phyloP scores from a whole-genome alignment of 345 rosid genomes.

The Ailanthus altissimus region DNA sequence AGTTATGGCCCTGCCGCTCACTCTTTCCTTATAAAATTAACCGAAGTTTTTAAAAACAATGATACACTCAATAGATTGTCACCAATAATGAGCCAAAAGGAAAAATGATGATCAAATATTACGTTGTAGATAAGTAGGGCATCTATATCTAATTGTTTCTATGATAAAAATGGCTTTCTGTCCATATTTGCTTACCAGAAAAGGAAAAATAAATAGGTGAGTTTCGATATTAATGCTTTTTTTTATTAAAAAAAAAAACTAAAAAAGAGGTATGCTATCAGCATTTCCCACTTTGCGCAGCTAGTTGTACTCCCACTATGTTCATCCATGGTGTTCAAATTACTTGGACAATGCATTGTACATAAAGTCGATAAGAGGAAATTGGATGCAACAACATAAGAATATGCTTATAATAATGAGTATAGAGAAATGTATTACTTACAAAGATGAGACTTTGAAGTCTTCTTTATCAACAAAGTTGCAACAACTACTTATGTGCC shows the following conservation, averaged over 20 bases:
- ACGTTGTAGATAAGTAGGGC: neutral
- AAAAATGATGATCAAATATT: slow-evolving; percentile 8
- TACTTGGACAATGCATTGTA: neutral
- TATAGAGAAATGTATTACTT: too few species aligned
- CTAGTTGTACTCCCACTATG: neutral
- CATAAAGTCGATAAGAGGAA: neutral
- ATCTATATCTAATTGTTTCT: neutral
- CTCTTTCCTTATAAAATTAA: neutral
- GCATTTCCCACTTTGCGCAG: neutral
- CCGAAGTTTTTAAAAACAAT: neutral
- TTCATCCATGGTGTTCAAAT: neutral
- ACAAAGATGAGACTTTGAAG: too few species aligned
- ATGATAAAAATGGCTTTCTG: neutral
- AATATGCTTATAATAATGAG: too few species aligned
- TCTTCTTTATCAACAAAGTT: too few species aligned
- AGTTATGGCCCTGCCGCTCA: slow-evolving; percentile 4
- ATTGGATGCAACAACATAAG: neutral
- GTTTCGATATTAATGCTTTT: neutral
- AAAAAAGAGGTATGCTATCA: neutral
- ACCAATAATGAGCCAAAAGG: slow-evolving; percentile 3
- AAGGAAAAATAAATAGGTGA: neutral
- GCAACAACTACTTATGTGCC: too few species aligned
- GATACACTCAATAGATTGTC: neutral
- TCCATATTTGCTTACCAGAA: neutral
- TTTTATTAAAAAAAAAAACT: too few species aligned